phyloP scores from a whole-genome alignment of 2,329 filamentous ascomycete genomes.

The Ophiostoma australiae region DNA sequence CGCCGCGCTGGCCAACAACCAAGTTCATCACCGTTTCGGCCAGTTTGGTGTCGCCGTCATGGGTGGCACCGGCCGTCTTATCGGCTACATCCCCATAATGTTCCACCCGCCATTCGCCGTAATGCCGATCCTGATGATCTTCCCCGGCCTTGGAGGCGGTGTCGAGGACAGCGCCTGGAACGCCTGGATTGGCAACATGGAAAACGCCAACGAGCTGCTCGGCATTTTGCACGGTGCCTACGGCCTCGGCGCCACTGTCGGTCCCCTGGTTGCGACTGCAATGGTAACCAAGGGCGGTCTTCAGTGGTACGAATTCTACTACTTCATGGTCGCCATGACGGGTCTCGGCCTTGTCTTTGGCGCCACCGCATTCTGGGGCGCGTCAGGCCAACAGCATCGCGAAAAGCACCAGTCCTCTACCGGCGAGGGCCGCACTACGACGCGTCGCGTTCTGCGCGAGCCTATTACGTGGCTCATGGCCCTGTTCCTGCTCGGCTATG shows the following conservation, averaged over 20 bases:
- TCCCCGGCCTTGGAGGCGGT: slow-evolving; percentile 68
- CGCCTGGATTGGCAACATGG: slow-evolving; percentile 64
- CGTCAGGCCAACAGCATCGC: slow-evolving; percentile 55
- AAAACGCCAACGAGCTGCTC: slow-evolving; percentile 65
- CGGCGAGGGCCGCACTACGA: slow-evolving; percentile 43
- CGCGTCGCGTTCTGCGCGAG: slow-evolving; percentile 41
- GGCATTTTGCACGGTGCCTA: slow-evolving; percentile 70
- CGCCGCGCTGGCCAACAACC: slow-evolving; percentile 60
- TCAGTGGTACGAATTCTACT: slow-evolving; percentile 71
- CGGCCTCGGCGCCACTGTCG: slow-evolving; percentile 64
- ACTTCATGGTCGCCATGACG: slow-evolving; percentile 61
- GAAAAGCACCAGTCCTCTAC: slow-evolving; percentile 33
- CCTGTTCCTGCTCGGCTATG: slow-evolving; percentile 71
- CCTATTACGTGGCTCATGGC: slow-evolving; percentile 67
- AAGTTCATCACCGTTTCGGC: slow-evolving; percentile 59
- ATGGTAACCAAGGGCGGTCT: slow-evolving; percentile 61
- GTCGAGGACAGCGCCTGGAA: slow-evolving; percentile 58
- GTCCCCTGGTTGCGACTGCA: slow-evolving; percentile 65
- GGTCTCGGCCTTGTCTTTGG: slow-evolving; percentile 52
- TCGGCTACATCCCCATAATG: slow-evolving; percentile 60
- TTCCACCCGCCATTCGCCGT: slow-evolving; percentile 66
- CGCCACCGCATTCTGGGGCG: slow-evolving; percentile 57
- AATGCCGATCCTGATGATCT: slow-evolving; percentile 58
- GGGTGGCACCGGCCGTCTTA: slow-evolving; percentile 56
- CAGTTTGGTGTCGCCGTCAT: slow-evolving; percentile 67